phyloP scores from a whole-genome alignment of 1,139 yeast species.

The Geotrichum citri-aurantii region DNA sequence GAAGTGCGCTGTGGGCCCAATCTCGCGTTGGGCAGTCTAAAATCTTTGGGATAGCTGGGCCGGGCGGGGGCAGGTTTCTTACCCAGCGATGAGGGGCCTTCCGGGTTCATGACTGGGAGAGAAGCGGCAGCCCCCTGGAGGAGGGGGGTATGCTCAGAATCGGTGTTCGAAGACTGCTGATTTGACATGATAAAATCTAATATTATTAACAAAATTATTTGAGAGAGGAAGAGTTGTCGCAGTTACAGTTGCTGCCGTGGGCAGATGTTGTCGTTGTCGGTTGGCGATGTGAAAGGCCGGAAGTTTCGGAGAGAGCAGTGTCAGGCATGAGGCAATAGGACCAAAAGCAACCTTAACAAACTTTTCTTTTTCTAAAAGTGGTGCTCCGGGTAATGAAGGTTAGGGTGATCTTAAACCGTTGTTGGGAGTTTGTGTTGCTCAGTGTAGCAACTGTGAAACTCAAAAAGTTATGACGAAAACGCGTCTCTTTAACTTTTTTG shows the following conservation, averaged over 20 bases:
- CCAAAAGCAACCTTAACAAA: not conserved
- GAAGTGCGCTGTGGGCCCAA: slow-evolving; percentile 85
- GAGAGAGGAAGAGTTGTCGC: not conserved
- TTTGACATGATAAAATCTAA: not conserved
- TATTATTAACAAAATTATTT: too few species aligned
- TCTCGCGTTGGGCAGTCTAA: slow-evolving; percentile 31
- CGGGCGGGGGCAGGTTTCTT: not conserved
- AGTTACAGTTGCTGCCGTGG: not conserved
- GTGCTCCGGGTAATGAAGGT: not conserved
- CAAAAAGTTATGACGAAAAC: not conserved
- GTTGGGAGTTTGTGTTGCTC: not conserved
- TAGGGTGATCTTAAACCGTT: not conserved
- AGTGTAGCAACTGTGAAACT: not conserved
- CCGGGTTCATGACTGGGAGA: not conserved
- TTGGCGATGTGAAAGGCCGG: not conserved
- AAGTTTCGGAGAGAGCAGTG: not conserved
- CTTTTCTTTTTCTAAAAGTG: not conserved
- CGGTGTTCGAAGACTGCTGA: not conserved
- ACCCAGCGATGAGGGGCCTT: not conserved
- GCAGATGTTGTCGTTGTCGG: not conserved
- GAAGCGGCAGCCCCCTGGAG: not conserved
- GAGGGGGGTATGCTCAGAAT: not conserved
- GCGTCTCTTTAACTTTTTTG: not conserved
- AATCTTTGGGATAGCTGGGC: slow-evolving; percentile 12
- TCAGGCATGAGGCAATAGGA: not conserved